These are phyloP conservation scores for Decorospora gaudefroyi DNA, from an alignment of 2,329 filamentous ascomycete genomes.

Conservation along the genomic window DNA sequence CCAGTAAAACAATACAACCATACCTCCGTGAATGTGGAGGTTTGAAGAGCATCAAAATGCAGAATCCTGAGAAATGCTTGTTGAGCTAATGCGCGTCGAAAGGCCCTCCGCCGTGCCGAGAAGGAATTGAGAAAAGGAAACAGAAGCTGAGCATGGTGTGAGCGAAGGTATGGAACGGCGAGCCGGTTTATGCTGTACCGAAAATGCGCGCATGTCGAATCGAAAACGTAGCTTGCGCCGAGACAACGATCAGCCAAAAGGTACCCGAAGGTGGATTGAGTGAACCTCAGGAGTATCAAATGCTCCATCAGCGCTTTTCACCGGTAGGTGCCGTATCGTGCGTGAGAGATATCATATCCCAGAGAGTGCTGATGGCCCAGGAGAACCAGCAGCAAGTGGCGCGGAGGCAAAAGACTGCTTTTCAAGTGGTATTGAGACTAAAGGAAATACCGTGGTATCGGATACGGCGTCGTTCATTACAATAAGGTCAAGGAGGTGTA, in stretches of 20 bases:
- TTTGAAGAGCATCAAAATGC: slow-evolving; percentile 1
- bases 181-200: slow-evolving; percentile 2
- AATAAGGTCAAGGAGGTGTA: slow-evolving; percentile 13
- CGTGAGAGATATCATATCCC: slow-evolving; percentile 24
- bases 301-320: slow-evolving; percentile 22
- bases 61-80: too few relatives aligned
- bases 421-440: slow-evolving; percentile 21
- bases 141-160: background rate
- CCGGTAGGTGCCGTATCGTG: slow-evolving; percentile 31
- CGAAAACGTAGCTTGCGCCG: slow-evolving; percentile 5
- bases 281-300: slow-evolving; percentile 20
- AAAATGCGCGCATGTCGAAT: slow-evolving; percentile 7
- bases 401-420: slow-evolving; percentile 24
- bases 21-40: slow-evolving; percentile 2
- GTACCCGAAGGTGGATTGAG: slow-evolving; percentile 25
- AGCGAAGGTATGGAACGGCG: slow-evolving; percentile 10
- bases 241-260: slow-evolving; percentile 13
- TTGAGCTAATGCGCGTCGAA: background rate
- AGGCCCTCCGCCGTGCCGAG: background rate
- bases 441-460: slow-evolving; percentile 26
- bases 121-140: slow-evolving; percentile 5
- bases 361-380: slow-evolving; percentile 16
- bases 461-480: slow-evolving; percentile 26
- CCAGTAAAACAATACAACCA: slow-evolving; percentile 13
- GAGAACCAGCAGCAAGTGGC: slow-evolving; percentile 19